Base-by-base conservation (phyloP, 2,329 filamentous ascomycete species). In the Huntiella abstrusa region DNA sequence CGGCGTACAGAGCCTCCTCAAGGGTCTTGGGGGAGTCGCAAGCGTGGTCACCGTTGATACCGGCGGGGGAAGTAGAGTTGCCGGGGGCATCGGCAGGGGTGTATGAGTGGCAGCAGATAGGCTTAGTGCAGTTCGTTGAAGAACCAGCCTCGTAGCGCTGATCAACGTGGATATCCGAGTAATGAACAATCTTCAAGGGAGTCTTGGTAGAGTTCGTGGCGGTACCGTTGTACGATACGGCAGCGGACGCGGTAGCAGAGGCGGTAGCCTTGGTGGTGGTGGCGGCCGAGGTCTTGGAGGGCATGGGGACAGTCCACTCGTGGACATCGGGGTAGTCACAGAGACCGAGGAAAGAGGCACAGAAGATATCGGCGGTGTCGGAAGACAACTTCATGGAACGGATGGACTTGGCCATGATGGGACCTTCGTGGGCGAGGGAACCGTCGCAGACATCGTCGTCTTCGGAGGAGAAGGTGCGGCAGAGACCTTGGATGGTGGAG, bases 101-200 rank as follows among this genome's bases (percentile, higher is more conserved):
- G 52, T 71, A 75, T 1, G 64, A 57, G 45, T 65, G 65, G 57
- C 73, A 77, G 57, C 73, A 77, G 47, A 76, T 71, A 1, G 70
- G 70, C 55, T 74, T 73, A 22, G 64, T 64, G 57, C 73, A 77
- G 50, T 73, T 62, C 16, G 67, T 63, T 53, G 64, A 73, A 5
- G 69, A 62, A 0, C 73, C 73, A 2, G 63, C 57, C 17, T 64
- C 63, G 54, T 77, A 77, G 8, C 64, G 60, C 4, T 64, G 66
- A 51, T 77, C 73, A 45, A 77, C 59, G 49, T 77, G 73, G 37
- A 74, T 71, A 51, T 77, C 73, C 10, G 69, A 73, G 55, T 71
- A 70, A 53, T 77, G 73, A 17, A 75, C 69, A 4, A 77, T 61
- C 52, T 69, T 66, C 51, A 75, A 54, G 4, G 70, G 67, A 4